These are phyloP conservation scores for Gracilaria caudata DNA, from an alignment of 23 red algal genomes.

Conservation along the genomic window DNA sequence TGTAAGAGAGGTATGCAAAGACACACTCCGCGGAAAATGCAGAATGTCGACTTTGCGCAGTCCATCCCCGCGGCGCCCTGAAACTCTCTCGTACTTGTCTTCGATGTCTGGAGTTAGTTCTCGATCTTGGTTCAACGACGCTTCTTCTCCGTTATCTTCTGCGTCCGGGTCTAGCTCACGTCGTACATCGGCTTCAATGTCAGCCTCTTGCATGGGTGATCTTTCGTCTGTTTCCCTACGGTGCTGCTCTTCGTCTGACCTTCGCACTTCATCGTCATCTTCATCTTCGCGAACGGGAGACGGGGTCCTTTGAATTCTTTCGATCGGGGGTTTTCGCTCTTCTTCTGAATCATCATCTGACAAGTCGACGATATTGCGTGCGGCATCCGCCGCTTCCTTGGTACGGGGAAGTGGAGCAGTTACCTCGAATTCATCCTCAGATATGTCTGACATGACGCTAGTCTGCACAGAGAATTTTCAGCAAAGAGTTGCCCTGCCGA, in stretches of 20 bases:
- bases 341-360: constrained; percentile 67
- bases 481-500: not conserved
- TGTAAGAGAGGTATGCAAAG: constrained; percentile 27
- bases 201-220: not conserved
- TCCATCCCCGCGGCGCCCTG: not conserved
- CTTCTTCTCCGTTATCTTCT: not conserved
- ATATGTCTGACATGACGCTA: constrained; percentile 2
- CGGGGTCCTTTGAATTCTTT: not conserved
- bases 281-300: constrained; percentile 4
- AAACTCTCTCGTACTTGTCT: constrained; percentile 11
- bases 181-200: not conserved
- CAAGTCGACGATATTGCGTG: constrained; percentile 15
- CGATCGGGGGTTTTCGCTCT: not conserved
- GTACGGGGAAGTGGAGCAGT: constrained; percentile 5
- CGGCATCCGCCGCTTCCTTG: constrained; percentile 34
- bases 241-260: not conserved
- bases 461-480: not conserved
- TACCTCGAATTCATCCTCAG: constrained; percentile 26
- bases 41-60: constrained; percentile 38
- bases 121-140: not conserved
- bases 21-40: constrained; percentile 65
- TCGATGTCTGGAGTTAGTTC: constrained; percentile 9
- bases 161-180: not conserved
- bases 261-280: not conserved
- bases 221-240: not conserved